Evolutionary conservation across 352 stramenopile genomes (phyloP).

Genomic region (Phytophthora tentaculata): DNA sequence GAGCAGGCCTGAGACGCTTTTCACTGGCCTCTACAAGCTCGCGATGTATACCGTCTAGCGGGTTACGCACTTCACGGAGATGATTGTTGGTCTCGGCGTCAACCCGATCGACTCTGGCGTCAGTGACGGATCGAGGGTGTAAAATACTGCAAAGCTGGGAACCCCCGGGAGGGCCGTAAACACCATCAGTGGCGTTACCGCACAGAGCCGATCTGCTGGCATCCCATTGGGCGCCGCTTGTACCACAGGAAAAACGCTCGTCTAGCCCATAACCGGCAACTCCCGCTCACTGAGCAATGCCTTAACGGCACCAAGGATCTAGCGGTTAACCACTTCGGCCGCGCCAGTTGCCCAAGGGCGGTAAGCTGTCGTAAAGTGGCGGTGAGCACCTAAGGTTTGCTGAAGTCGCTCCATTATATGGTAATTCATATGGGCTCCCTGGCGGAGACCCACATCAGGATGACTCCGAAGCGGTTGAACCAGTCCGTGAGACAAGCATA

Average conservation of each 20-base stretch:
- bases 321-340: conserved; percentile 38
- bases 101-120: too few relatives aligned
- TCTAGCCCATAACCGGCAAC: background rate
- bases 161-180: conserved; percentile 17
- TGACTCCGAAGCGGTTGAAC: background rate
- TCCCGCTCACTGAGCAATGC: conserved; percentile 3
- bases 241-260: conserved; percentile 4
- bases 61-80: too few relatives aligned
- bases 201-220: conserved; percentile 2
- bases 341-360: conserved; percentile 29
- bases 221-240: conserved; percentile 20
- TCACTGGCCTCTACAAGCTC: too few relatives aligned
- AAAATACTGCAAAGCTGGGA: too few relatives aligned
- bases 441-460: background rate
- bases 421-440: background rate
- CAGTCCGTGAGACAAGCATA: conserved; percentile 18
- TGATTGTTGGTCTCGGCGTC: too few relatives aligned
- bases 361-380: conserved; percentile 5
- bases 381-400: background rate
- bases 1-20: too few relatives aligned
- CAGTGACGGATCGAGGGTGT: too few relatives aligned
- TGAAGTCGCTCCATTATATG: background rate
- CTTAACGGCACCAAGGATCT: conserved; percentile 7
- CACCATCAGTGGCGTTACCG: conserved; percentile 8
- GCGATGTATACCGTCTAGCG: too few relatives aligned